Evolutionary conservation across 2,329 filamentous ascomycete species (phyloP), one percentile per base, ranked within the genome.

Genomic region (Orbilia ellipsospora): DNA sequence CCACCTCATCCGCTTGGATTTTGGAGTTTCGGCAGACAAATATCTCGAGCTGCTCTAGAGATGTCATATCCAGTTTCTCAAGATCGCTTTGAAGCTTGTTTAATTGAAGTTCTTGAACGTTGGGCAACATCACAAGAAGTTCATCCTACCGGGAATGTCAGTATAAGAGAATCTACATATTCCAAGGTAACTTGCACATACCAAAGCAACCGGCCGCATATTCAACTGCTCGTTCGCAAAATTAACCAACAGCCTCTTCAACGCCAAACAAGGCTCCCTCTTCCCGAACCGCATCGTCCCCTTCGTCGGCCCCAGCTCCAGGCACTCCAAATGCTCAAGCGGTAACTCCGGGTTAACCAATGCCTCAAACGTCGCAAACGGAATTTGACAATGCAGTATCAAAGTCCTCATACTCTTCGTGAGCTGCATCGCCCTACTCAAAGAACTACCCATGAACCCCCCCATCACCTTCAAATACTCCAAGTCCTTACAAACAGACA

Each of bases 391-490:
- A 52, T 64, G 31, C 13, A 79, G 31, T 16, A 74, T 62, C 55
- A 79, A 66, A 13, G 45, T 77, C 69, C 54, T 78, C 50, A 79
- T 28, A 45, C 77, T 79, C 31, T 55, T 68, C 23, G 74, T 60
- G 13, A 77, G 36, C 40, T 67, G 68, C 28, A 73, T 48, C 28
- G 76, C 64, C 12, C 61, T 52, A 20, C 62, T 67, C 50, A 74
- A 66, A 50, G 69, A 62, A 16, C 69, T 70, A 61, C 75, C 56
- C 67, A 73, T 13, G 65, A 62, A 55, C 40, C 63, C 60, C 28
- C 67, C 60, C 66, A 77, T 77, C 4, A 70, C 16, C 23, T 55
- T 77, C 56, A 74, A 45, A 45, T 77, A 69, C 61, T 77, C 63
- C 44, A 78, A 61, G 28, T 60, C 56, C 48, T 66, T 75, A 51